These are phyloP conservation scores for Anisodus acutangulus DNA, from an alignment of 257 asterid species.

Conservation along the genomic window DNA sequence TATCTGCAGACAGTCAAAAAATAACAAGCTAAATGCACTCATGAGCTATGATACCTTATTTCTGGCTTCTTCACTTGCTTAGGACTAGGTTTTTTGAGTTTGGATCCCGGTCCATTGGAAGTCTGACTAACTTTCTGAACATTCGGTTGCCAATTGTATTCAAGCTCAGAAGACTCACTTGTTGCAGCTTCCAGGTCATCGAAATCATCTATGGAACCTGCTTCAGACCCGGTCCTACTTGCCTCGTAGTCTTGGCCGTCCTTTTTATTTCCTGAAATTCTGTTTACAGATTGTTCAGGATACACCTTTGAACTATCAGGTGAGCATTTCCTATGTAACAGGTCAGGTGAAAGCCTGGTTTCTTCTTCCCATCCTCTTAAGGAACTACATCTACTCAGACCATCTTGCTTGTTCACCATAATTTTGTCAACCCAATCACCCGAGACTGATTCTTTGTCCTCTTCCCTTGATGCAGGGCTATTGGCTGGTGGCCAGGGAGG, in stretches of 20 bases:
- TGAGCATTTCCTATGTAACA: conserved; percentile 37
- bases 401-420: conserved; percentile 49
- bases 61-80: conserved; percentile 56
- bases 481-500: conserved; percentile 54
- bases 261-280: conserved; percentile 37
- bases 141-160: conserved; percentile 49
- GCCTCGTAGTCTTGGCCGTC: conserved; percentile 53
- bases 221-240: conserved; percentile 32
- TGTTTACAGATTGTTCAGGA: conserved; percentile 32
- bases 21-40: not conserved
- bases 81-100: conserved; percentile 56
- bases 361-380: conserved; percentile 41
- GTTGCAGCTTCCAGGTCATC: conserved; percentile 64
- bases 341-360: conserved; percentile 37
- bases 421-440: conserved; percentile 65
- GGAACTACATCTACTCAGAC: conserved; percentile 32
- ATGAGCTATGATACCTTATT: conserved; percentile 47
- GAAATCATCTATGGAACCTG: conserved; percentile 42
- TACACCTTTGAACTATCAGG: conserved; percentile 33
- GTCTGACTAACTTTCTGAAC: conserved; percentile 45
- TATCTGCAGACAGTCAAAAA: not conserved
- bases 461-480: conserved; percentile 48
- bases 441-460: conserved; percentile 46
- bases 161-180: conserved; percentile 78
- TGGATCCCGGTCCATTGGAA: conserved; percentile 50